Evolutionary conservation across 441 rosid genomes (phyloP), one percentile per base, ranked within the genome.

Genomic region (Cnidoscolus chayamansa): DNA sequence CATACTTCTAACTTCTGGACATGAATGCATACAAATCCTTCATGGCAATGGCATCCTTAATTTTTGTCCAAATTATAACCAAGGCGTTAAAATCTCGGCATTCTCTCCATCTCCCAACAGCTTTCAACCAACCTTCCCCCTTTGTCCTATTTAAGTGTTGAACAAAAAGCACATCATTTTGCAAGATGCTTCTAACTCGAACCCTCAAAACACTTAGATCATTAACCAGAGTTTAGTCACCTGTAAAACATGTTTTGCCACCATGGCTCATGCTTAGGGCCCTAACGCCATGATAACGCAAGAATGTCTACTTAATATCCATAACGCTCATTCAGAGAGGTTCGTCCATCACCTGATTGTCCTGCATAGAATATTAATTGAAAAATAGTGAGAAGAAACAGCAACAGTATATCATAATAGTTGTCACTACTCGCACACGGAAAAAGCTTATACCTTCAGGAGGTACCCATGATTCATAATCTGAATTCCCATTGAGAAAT

Each of bases 331-430:
- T 95, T 95, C 59, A 93, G 82, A 64, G 93, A 81, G 0, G 99
- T 95, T 73, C 97, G 82, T 49, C 99, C 97, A 77, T 95, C 98
- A 63, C 98, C 99, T 17, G 97, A 90, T 88, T 95, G 99, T 54
- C 98, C 99, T 95, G 86, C 81, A 66, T 65, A 19, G 13, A 43
- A 54, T 19, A 49, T 53, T 35, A 31, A 48, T 9, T 16, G 15
- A 3, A 30, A 47, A 32, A 65, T 11, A 17, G 4, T 31, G 2
- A 12, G 9, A 43, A 20, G 7, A 20, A 10, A 69, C 6, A 25
- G 15, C 3, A 7, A 9, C 43, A 15, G 30, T 59, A 49, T 10
- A 10, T 15, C 63, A 11, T 7, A 17, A 66, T 15, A 7, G 43
- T 53, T 74, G 30, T 4, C 13, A 51, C 8, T 49, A 56, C 55